Conservation (phyloP, 2,329 filamentous ascomycete genomes). For the Aplosporella prunicola region DNA sequence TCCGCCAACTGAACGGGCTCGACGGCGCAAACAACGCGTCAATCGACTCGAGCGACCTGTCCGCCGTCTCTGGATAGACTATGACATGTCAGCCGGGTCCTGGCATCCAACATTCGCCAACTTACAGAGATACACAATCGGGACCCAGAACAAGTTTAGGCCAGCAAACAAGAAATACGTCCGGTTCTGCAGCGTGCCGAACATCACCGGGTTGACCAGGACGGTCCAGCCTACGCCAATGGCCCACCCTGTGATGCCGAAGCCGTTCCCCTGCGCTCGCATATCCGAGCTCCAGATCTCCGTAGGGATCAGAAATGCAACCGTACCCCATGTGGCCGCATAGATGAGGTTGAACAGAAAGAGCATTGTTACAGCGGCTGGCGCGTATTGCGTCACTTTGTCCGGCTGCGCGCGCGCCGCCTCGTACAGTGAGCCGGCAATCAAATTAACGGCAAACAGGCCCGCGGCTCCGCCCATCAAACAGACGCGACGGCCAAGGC, state of each 20-base stretch:
- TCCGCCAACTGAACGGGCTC: conserved; percentile 37
- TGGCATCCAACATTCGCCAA: neutral
- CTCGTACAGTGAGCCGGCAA: conserved; percentile 20
- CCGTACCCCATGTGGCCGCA: conserved; percentile 42
- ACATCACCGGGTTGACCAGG: conserved; percentile 46
- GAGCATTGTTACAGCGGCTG: conserved; percentile 39
- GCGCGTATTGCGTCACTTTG: conserved; percentile 31
- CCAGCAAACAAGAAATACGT: conserved; percentile 46
- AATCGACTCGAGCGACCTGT: conserved; percentile 43
- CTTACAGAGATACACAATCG: conserved; percentile 37
- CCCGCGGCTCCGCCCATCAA: conserved; percentile 32
- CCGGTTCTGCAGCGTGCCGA: conserved; percentile 36
- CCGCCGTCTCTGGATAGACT: conserved; percentile 35
- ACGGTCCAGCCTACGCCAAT: conserved; percentile 47
- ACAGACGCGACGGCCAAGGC: conserved; percentile 36
- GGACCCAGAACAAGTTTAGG: conserved; percentile 43
- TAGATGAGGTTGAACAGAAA: conserved; percentile 45
- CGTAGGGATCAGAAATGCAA: conserved; percentile 43
- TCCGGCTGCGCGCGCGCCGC: conserved; percentile 12
- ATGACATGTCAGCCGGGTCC: neutral
- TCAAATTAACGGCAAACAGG: conserved; percentile 34
- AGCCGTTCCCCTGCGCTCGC: conserved; percentile 50
- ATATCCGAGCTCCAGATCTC: conserved; percentile 50
- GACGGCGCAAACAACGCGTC: conserved; percentile 41
- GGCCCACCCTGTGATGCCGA: conserved; percentile 51